Base-by-base conservation (phyloP, 1,284 basidiomycete species). In the Trichosporon ovoides region DNA sequence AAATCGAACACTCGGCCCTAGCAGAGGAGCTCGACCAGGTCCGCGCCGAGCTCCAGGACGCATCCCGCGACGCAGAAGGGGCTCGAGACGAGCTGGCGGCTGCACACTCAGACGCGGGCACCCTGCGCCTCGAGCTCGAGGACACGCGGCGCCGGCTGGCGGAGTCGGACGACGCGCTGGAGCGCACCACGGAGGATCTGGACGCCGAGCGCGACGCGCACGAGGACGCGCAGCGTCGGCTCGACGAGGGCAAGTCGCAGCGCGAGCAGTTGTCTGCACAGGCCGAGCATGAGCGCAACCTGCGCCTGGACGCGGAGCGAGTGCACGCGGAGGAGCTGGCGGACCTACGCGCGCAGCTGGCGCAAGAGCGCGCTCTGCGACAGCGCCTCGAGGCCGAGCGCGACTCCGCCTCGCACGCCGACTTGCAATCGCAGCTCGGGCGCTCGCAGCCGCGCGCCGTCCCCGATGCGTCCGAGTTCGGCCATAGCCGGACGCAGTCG, bases 1-100 rank as follows among this genome's bases (percentile, higher is more conserved):
- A 50, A 12, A 5, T 31, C n/a, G 22, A 48, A 16, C 57, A 55
- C 22, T 51, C 53, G 7, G 52, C 50, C 38, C 55, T 65, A 3
- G 31, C n/a, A 18, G 52, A 51, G 24, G 68, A 71, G 55, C 58
- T 64, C 28, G 67, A 68, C 34, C 22, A 48, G 16, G 43, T 16
- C 5, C 28, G 28, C 28, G 4, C 28, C 5, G 28, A 48, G 43
- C 43, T 48, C 4, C 22, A 48, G 6, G 22, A 48, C 43, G 28
- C 43, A 16, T 22, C 22, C 2, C 43, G 28, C 22, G 11, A 48
- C 14, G 22, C 28, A 6, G 43, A 22, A 5, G 43, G 28, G 22
- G 12, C 43, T 9, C 16, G n/a, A 10, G 43, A 48, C 24, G 43
- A 22, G 28, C 43, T 48, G 18, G 14, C 28, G 28, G 28, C 28